A percentile compares a stretch with the other conserved stretches of the same genome.
Evolutionary conservation across 495 filamentous ascomycete species (phyloP).

Genomic region (Podospora didyma): DNA sequence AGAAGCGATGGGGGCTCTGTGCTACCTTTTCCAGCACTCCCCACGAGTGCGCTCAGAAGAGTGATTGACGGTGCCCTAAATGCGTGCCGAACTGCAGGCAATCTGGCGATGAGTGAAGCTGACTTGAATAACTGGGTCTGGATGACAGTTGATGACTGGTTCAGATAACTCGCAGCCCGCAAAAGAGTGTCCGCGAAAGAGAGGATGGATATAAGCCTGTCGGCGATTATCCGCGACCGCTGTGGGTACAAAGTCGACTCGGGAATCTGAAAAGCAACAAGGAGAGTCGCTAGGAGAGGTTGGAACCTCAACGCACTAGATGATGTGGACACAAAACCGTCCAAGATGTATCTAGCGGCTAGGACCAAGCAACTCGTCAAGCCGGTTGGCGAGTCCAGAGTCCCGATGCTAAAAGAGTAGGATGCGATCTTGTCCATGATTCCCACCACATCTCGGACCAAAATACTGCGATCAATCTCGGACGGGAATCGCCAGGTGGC

Average conservation of each 20-base stretch:
- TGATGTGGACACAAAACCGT: slow-evolving; percentile 68
- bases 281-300: slow-evolving; percentile 68
- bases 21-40: slow-evolving; percentile 55
- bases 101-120: slow-evolving; percentile 66
- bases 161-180: slow-evolving; percentile 61
- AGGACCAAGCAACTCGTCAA: slow-evolving; percentile 58
- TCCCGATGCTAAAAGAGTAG: slow-evolving; percentile 70
- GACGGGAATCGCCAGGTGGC: slow-evolving; percentile 76
- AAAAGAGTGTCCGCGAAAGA: slow-evolving; percentile 64
- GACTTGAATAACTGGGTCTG: slow-evolving; percentile 78
- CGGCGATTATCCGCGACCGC: slow-evolving; percentile 51
- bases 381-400: slow-evolving; percentile 51
- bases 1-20: slow-evolving; percentile 85
- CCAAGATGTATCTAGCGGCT: slow-evolving; percentile 69
- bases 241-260: slow-evolving; percentile 60
- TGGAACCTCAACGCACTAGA: slow-evolving; percentile 68
- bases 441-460: slow-evolving; percentile 52
- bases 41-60: slow-evolving; percentile 71
- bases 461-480: slow-evolving; percentile 56
- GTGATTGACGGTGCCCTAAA: slow-evolving; percentile 62
- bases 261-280: slow-evolving; percentile 61
- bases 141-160: slow-evolving; percentile 56
- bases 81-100: slow-evolving; percentile 67
- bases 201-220: slow-evolving; percentile 61
- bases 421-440: slow-evolving; percentile 68